phyloP scores from a whole-genome alignment of 2,329 filamentous ascomycete genomes.

The Venturiaceae sp. region DNA sequence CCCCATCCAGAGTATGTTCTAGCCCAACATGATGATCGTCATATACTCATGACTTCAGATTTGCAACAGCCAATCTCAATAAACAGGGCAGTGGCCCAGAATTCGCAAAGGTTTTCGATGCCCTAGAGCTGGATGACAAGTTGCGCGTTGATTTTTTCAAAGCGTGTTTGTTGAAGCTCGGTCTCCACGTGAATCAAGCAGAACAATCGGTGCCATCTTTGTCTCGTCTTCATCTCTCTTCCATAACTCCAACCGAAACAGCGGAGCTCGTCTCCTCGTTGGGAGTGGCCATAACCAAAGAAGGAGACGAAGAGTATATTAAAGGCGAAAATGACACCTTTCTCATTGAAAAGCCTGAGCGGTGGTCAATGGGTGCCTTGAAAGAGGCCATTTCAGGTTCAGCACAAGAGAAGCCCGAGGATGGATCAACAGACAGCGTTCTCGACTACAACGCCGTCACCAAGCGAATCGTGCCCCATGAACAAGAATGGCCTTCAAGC shows the following conservation, averaged over 20 bases:
- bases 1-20: slow-evolving; percentile 84
- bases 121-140: slow-evolving; percentile 58
- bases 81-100: slow-evolving; percentile 55
- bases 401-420: slow-evolving; percentile 13
- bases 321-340: slow-evolving; percentile 78
- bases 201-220: slow-evolving; percentile 64
- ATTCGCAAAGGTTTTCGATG: slow-evolving; percentile 61
- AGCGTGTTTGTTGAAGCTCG: slow-evolving; percentile 69
- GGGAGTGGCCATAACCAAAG: slow-evolving; percentile 55
- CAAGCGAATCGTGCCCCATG: slow-evolving; percentile 68
- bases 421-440: slow-evolving; percentile 44
- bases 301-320: slow-evolving; percentile 61
- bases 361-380: slow-evolving; percentile 17
- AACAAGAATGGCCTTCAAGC: slow-evolving; percentile 53
- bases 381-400: slow-evolving; percentile 15
- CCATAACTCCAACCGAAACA: slow-evolving; percentile 54
- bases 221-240: slow-evolving; percentile 74
- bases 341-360: slow-evolving; percentile 56
- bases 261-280: slow-evolving; percentile 56
- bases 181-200: slow-evolving; percentile 66
- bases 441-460: slow-evolving; percentile 64
- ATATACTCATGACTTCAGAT: slow-evolving; percentile 43
- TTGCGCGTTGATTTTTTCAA: slow-evolving; percentile 66
- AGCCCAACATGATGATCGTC: too few relatives aligned
- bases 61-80: slow-evolving; percentile 69